Percentiles rank a stretch among this genome's conserved stretches.
phyloP scores from a whole-genome alignment of 148 eudicot genomes.

The Amaranthus palmeri region DNA sequence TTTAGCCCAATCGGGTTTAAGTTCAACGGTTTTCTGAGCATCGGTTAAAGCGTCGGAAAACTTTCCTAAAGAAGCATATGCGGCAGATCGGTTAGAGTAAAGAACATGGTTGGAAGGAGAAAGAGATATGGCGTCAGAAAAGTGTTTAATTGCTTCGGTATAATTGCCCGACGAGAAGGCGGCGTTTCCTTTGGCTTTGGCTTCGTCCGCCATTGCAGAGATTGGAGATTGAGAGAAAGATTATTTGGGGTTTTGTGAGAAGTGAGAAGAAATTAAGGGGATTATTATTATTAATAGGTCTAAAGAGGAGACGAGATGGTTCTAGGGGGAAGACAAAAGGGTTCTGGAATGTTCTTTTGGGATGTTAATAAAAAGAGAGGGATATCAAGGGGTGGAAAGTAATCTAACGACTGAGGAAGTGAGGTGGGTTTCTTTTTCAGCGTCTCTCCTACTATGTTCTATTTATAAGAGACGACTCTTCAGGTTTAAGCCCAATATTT shows the following conservation, averaged over 20 bases:
- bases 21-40: conserved; percentile 71
- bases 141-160: conserved; percentile 67
- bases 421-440: too few species aligned
- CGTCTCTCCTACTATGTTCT: too few species aligned
- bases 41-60: conserved; percentile 65
- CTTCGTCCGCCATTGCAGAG: conserved; percentile 75
- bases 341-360: conserved; percentile 14
- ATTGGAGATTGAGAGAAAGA: neutral
- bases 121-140: conserved; percentile 64
- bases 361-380: too few species aligned
- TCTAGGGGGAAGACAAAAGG: conserved; percentile 7
- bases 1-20: conserved; percentile 80
- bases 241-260: neutral
- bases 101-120: conserved; percentile 81
- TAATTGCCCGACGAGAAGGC: conserved; percentile 77
- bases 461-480: too few species aligned
- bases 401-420: too few species aligned
- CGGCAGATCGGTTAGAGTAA: conserved; percentile 88
- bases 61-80: conserved; percentile 61
- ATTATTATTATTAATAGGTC: neutral
- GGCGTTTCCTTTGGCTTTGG: conserved; percentile 91
- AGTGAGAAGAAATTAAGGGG: neutral
- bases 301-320: conserved; percentile 11
- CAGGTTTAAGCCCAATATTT: too few species aligned
- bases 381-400: too few species aligned